Conservation (phyloP, 2,329 filamentous ascomycete species). For the Exophiala phaeomuriformis region DNA sequence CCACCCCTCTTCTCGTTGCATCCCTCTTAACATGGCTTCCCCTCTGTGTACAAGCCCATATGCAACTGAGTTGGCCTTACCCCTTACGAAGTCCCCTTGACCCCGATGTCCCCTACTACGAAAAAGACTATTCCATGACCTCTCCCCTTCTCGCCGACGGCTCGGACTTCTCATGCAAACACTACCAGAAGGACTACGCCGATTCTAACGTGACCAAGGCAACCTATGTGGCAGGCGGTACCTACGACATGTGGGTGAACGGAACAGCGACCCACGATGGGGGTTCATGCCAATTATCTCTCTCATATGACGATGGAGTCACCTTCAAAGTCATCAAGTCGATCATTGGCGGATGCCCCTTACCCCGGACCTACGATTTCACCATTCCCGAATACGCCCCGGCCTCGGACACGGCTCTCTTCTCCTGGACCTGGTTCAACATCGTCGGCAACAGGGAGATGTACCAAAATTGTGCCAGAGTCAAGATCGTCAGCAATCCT, state of each 20-base stretch:
- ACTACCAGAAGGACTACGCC: conserved; percentile 43
- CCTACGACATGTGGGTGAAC: conserved; percentile 56
- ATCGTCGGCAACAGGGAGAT: conserved; percentile 69
- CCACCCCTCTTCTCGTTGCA: conserved; percentile 8
- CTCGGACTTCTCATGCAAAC: conserved; percentile 70
- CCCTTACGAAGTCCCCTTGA: conserved; percentile 48
- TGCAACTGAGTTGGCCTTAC: conserved; percentile 51
- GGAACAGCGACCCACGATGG: conserved; percentile 60
- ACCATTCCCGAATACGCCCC: conserved; percentile 58
- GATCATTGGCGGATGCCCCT: conserved; percentile 52
- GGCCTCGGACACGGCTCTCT: conserved; percentile 51
- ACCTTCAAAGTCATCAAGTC: conserved; percentile 63
- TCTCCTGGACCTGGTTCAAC: conserved; percentile 76
- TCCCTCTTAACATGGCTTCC: conserved; percentile 19
- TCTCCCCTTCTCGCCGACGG: conserved; percentile 55
- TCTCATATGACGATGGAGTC: conserved; percentile 64
- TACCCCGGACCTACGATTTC: conserved; percentile 54
- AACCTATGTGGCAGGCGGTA: conserved; percentile 55
- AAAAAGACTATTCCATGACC: conserved; percentile 65
- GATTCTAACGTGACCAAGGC: conserved; percentile 48
- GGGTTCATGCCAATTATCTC: conserved; percentile 67
- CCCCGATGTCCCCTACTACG: conserved; percentile 37
- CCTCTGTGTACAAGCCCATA: conserved; percentile 36
- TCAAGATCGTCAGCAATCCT: conserved; percentile 47
- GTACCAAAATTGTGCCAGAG: conserved; percentile 78